These are phyloP conservation scores for Trichophyton schoenleinii DNA, from an alignment of 2,329 filamentous ascomycete species.

Conservation along the genomic window DNA sequence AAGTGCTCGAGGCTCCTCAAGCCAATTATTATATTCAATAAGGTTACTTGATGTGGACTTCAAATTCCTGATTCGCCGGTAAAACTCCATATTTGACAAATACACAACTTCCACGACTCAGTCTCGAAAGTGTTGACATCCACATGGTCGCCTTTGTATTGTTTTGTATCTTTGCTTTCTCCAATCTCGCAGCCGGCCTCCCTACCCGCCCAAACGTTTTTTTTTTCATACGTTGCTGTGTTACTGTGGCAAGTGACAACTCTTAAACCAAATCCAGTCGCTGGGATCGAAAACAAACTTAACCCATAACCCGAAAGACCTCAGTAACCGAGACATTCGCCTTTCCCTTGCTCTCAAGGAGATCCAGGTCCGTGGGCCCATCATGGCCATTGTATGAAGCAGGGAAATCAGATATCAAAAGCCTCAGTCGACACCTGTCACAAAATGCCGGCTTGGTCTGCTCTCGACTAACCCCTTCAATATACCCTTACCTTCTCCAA, in stretches of 20 bases:
- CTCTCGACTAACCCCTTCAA: not conserved
- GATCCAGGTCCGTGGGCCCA: not conserved
- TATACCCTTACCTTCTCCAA: not conserved
- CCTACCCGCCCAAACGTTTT: not conserved
- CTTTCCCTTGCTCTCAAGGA: not conserved
- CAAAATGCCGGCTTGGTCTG: not conserved
- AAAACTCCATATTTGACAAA: not conserved
- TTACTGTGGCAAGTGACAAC: not conserved
- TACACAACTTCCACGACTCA: not conserved
- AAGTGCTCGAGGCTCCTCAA: not conserved
- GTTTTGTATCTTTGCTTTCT: not conserved
- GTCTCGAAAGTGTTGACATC: not conserved
- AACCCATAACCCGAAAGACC: not conserved
- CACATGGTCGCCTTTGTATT: constrained; percentile 1
- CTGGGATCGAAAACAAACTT: not conserved
- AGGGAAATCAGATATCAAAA: not conserved
- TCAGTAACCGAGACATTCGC: not conserved
- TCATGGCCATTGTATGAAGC: not conserved
- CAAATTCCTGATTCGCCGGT: not conserved
- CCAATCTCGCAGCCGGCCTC: not conserved
- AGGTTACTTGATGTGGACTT: not conserved
- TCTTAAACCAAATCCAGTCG: not conserved
- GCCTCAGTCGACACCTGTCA: not conserved
- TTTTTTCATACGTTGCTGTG: not conserved
- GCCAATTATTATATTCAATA: not conserved